Percentiles rank a stretch among this genome's conserved stretches.
Evolutionary conservation across 2,329 filamentous ascomycete species (phyloP).

Genomic region (Aspergillus candidus): DNA sequence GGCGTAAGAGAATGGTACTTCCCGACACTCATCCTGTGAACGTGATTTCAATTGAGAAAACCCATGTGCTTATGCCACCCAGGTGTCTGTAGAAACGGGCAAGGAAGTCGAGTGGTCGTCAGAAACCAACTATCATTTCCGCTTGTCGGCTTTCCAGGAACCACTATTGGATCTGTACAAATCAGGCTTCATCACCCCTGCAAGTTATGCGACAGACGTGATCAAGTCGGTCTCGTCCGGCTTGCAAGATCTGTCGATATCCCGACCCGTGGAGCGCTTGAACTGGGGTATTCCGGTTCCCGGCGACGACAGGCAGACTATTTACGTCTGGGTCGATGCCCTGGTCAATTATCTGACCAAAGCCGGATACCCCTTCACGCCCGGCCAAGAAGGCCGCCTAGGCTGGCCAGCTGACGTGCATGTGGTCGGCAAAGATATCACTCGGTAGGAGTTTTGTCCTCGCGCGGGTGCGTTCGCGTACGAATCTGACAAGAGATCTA

Average conservation of each 20-base stretch:
- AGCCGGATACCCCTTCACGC: constrained; percentile 71
- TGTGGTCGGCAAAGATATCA: constrained; percentile 92
- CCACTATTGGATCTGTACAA: constrained; percentile 71
- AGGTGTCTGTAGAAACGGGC: constrained; percentile 73
- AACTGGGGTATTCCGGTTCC: constrained; percentile 88
- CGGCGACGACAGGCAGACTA: constrained; percentile 75
- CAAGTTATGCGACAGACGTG: constrained; percentile 68
- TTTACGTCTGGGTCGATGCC: constrained; percentile 98
- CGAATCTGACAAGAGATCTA: constrained; percentile 20
- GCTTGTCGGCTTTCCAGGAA: constrained; percentile 75
- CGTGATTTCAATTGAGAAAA: neutral
- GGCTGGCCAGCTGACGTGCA: constrained; percentile 92
- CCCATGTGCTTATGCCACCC: constrained; percentile 8
- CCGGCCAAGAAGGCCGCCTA: constrained; percentile 54
- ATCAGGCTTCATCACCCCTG: constrained; percentile 73
- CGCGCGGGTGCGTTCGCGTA: neutral
- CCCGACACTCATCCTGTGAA: neutral
- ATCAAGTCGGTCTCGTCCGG: constrained; percentile 68
- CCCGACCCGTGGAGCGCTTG: constrained; percentile 69
- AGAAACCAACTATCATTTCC: constrained; percentile 93
- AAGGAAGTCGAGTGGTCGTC: constrained; percentile 93
- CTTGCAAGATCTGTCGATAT: constrained; percentile 82
- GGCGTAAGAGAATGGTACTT: constrained; percentile 67
- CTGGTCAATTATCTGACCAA: constrained; percentile 90
- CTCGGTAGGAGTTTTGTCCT: constrained; percentile 47